Conservation (phyloP, 2,329 filamentous ascomycete genomes). For the Botrytis galanthina region DNA sequence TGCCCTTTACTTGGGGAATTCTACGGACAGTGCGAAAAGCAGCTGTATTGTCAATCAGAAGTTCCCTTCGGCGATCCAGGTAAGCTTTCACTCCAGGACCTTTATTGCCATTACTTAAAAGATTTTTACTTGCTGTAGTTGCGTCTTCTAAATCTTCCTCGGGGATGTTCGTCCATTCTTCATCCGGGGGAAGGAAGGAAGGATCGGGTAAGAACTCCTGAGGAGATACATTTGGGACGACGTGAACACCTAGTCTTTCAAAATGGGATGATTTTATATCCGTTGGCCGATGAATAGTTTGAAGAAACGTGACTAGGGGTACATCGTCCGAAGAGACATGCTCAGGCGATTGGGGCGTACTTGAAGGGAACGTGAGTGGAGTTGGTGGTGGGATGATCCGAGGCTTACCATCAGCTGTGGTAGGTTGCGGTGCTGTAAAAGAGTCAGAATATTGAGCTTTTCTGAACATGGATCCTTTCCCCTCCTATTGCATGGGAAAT, state of each 20-base stretch:
- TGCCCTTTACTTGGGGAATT: constrained; percentile 53
- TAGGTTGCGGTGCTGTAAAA: constrained; percentile 20
- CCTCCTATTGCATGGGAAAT: not conserved
- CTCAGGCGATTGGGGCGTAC: constrained; percentile 33
- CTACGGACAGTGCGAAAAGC: constrained; percentile 62
- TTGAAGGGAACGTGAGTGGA: constrained; percentile 33
- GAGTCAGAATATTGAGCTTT: constrained; percentile 24
- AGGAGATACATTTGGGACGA: constrained; percentile 50
- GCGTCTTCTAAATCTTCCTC: constrained; percentile 37
- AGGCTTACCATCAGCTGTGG: constrained; percentile 27
- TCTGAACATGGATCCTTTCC: not conserved
- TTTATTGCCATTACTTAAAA: constrained; percentile 51
- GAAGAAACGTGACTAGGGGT: constrained; percentile 51
- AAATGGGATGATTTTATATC: constrained; percentile 52
- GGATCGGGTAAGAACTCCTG: constrained; percentile 54
- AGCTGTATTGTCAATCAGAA: constrained; percentile 54
- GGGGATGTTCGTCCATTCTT: constrained; percentile 47
- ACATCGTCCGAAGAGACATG: constrained; percentile 29
- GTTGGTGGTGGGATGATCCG: constrained; percentile 33
- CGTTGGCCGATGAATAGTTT: constrained; percentile 52
- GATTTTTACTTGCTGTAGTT: constrained; percentile 50
- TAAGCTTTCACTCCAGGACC: constrained; percentile 59
- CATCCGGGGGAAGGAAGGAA: constrained; percentile 50
- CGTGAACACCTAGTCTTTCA: constrained; percentile 56
- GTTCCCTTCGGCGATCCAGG: constrained; percentile 56